These are phyloP conservation scores for Suillus weaverae DNA, from an alignment of 768 basidiomycete species.

Conservation along the genomic window DNA sequence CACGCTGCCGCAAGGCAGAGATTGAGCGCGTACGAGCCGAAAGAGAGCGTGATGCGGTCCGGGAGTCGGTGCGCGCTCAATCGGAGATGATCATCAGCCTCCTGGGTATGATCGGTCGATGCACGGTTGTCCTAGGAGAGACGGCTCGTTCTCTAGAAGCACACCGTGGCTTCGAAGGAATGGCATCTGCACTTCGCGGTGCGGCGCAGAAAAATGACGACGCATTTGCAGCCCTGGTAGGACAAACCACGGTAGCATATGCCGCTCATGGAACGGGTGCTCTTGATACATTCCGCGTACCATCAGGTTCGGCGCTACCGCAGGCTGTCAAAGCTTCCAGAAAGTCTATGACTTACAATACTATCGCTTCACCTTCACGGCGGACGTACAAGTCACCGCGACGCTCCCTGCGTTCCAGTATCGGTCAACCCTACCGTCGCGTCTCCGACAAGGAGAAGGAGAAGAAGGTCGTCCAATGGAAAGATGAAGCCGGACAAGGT, in stretches of 20 bases:
- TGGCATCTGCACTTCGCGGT: conserved; percentile 51
- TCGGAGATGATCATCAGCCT: conserved; percentile 66
- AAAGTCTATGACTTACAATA: conserved; percentile 44
- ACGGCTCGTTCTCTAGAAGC: conserved; percentile 44
- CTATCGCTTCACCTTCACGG: conserved; percentile 46
- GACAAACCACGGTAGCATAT: conserved; percentile 66
- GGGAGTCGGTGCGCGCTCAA: conserved; percentile 62
- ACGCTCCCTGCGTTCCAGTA: conserved; percentile 69
- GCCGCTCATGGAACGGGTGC: conserved; percentile 37
- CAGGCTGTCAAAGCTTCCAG: conserved; percentile 41
- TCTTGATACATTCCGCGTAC: conserved; percentile 49
- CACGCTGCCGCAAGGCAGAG: conserved; percentile 61
- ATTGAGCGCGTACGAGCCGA: conserved; percentile 70
- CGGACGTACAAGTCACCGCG: conserved; percentile 61
- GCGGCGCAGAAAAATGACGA: conserved; percentile 70
- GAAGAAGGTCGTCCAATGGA: conserved; percentile 84
- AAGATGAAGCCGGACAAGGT: conserved; percentile 83
- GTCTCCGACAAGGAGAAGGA: conserved; percentile 63
- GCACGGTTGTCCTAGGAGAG: conserved; percentile 71
- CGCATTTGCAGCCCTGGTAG: conserved; percentile 64
- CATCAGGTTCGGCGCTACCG: conserved; percentile 50
- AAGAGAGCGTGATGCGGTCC: conserved; percentile 63
- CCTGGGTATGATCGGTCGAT: conserved; percentile 80
- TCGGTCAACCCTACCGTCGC: conserved; percentile 59
- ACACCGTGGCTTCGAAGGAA: conserved; percentile 37